These are phyloP conservation scores for Fusarium euwallaceae DNA, from an alignment of 2,329 filamentous ascomycete species.

Conservation along the genomic window DNA sequence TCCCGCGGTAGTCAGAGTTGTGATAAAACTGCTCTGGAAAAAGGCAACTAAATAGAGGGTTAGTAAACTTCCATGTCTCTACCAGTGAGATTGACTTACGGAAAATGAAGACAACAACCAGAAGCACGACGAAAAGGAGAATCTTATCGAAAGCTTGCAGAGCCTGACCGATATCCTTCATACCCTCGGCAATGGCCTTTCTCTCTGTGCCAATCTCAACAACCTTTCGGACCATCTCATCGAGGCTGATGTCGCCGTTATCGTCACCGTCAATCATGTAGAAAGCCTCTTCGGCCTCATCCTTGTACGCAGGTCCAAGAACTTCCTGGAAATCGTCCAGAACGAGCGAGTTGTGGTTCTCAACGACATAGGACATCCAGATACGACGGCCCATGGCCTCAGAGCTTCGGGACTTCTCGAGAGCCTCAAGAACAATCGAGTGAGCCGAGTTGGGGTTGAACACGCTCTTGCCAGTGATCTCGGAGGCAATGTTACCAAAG, in stretches of 20 bases:
- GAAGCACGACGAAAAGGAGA: constrained; percentile 82
- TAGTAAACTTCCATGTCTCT: constrained; percentile 14
- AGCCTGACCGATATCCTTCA: constrained; percentile 97
- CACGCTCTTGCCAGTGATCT: constrained; percentile 95
- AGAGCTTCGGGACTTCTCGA: constrained; percentile 85
- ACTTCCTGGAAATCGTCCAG: constrained; percentile 89
- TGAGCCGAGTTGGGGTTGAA: constrained; percentile 94
- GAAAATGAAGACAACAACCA: constrained; percentile 88
- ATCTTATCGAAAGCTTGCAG: constrained; percentile 92
- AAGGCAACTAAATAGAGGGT: constrained; percentile 73
- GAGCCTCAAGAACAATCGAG: constrained; percentile 87
- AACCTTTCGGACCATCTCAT: constrained; percentile 93
- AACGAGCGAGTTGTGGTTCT: constrained; percentile 84
- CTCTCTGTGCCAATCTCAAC: constrained; percentile 87
- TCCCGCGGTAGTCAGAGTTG: constrained; percentile 88
- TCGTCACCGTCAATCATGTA: constrained; percentile 83
- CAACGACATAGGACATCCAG: constrained; percentile 98
- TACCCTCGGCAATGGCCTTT: constrained; percentile 90
- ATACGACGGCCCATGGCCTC: constrained; percentile 95
- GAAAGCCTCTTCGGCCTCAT: constrained; percentile 90
- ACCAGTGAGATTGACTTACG: constrained; percentile 60
- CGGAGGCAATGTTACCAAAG: constrained; percentile 92
- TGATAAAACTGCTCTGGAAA: constrained; percentile 87
- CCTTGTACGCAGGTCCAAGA: constrained; percentile 78
- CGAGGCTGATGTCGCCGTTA: constrained; percentile 94